Evolutionary conservation across 805 yeast species (phyloP), one percentile per base, ranked within the genome.

Genomic region (Pichia nanzhaoensis): DNA sequence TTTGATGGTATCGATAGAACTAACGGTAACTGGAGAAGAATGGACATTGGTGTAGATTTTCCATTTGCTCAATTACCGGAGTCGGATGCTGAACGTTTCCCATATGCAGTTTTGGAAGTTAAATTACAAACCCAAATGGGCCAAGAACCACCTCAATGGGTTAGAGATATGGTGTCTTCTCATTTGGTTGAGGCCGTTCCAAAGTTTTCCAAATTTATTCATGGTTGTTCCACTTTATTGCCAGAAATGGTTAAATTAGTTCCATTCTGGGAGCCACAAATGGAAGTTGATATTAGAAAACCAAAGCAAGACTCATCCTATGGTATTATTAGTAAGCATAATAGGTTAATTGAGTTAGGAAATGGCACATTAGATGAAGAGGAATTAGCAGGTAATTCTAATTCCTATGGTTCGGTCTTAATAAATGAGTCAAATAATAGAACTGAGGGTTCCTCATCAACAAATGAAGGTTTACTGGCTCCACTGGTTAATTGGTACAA

Each of bases 91-190:
- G 91, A 91, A 60, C 75, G 96, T 57, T 93, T 93, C 69, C 99
- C 99, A 4, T 93, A 93, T 64, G 99, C 99, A 1, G 96, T 93
- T 35, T 73, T 93, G 55, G 99, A 93, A 70, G 99, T 93, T 48
- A 93, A 93, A 67, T 74, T 93, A 52, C 99, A 93, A 67, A 93
- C 99, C 3, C 98, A 93, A 70, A 60, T 93, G 67, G 99, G 99
- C 45, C 99, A 93, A 68, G 99, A 93, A 65, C 99, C 99, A 24
- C 99, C 99, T 9, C 82, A 77, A 50, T 93, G 99, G 99, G 95
- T 93, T 40, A 77, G 93, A 54, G 96, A 91, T 53, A 75, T 93
- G 63, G 90, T 91, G 31, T 70, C 90, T 0, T 83, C 95, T 24
- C 99, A 93, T 65, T 72, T 93, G 42, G 99, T 93, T 35, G 99